phyloP scores from a whole-genome alignment of 2,329 filamentous ascomycete genomes.

The Penicillium occitanis region DNA sequence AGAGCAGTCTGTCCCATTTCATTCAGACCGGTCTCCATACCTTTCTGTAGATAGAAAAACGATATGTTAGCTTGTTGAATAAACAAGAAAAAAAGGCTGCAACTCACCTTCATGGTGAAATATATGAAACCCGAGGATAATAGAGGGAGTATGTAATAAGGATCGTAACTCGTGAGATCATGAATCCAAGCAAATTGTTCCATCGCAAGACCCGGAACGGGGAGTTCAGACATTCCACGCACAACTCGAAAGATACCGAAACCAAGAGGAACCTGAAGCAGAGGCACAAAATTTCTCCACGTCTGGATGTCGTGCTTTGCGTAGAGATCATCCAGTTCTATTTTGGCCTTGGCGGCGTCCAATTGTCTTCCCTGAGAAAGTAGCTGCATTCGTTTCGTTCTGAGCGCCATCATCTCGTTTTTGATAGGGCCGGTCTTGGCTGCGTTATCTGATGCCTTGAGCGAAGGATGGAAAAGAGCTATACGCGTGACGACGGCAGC shows the following conservation, averaged over 20 bases:
- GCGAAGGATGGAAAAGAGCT: constrained; percentile 64
- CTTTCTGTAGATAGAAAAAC: constrained; percentile 31
- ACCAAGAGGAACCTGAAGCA: constrained; percentile 69
- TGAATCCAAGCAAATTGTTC: constrained; percentile 75
- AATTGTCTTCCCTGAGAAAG: constrained; percentile 46
- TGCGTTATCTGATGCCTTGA: constrained; percentile 60
- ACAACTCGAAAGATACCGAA: constrained; percentile 79
- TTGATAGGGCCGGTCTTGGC: constrained; percentile 61
- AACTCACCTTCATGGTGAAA: constrained; percentile 58
- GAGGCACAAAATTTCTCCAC: constrained; percentile 54
- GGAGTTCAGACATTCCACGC: constrained; percentile 70
- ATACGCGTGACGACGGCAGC: constrained; percentile 66
- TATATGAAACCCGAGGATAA: constrained; percentile 59
- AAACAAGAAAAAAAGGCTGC: neutral
- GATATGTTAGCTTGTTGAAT: constrained; percentile 1
- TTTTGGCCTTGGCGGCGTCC: constrained; percentile 48
- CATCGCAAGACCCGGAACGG: constrained; percentile 73
- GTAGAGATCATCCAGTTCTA: constrained; percentile 54
- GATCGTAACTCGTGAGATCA: constrained; percentile 75
- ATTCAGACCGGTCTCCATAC: constrained; percentile 35
- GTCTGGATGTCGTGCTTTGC: constrained; percentile 56
- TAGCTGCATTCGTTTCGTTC: constrained; percentile 47
- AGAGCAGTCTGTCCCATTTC: constrained; percentile 26
- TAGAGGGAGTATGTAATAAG: constrained; percentile 71
- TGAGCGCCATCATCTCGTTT: constrained; percentile 53